Evolutionary conservation across 192 early-diverging fungal species (phyloP), one percentile per base, ranked within the genome.

Genomic region (Cladochytrium replicatum): DNA sequence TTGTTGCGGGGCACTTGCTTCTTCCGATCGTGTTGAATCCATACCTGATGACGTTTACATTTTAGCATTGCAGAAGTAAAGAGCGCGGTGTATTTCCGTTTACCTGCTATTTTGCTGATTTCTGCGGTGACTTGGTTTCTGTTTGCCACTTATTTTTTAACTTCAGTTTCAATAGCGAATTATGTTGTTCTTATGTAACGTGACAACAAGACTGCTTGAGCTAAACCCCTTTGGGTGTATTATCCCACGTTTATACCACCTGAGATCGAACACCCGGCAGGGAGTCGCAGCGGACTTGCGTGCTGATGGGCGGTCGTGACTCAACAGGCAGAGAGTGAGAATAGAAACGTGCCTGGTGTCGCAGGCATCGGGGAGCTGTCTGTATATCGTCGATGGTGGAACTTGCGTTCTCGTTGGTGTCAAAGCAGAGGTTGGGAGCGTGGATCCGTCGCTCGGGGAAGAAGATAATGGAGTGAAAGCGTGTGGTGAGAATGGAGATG

Each of bases 331-430:
- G 37, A 69, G 83, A 31, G 59, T 90, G 24, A 63, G 74, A 0
- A 62, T 99, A n/a, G 88, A 89, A 60, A 86, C 83, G 1, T 87
- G 88, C 25, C 66, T 91, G 44, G 82, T 97, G 22, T 77, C 86
- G 15, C 93, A 99, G 57, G 85, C 92, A 11, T 86, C 77, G 55
- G 95, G 95, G 4, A 87, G 91, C 15, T 78, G 85, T 32, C 78
- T 84, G 21, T 60, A 78, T 43, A 62, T 49, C 49, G 52, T 89
- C 32, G 83, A 80, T 2, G 78, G 80, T 28, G 90, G 87, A 7
- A 91, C 91, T 0, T 88, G 93, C 45, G 81, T 97, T 0, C 71
- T 99, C 6, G 92, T 96, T 21, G 93, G 95, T n/a, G 78, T 99
- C 54, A 99, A 96, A 60, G 88, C 88, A 8, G 89, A 93, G 52